Conservation (phyloP, 257 asterid species). For the Plantago elongata region DNA sequence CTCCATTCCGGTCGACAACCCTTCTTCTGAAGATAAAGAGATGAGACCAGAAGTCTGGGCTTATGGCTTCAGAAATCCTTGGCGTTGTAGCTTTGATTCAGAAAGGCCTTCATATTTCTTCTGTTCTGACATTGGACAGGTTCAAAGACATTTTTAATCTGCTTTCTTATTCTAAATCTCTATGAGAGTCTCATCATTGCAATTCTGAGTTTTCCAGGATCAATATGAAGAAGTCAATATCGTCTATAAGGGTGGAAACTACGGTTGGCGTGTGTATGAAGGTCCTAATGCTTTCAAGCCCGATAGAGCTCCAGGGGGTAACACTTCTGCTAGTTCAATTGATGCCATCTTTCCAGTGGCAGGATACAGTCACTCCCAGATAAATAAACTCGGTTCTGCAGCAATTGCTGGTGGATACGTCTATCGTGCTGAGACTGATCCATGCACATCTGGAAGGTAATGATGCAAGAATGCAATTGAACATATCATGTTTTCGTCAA, state of each 20-base stretch:
- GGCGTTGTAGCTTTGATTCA: constrained; percentile 94
- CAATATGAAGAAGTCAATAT: constrained; percentile 80
- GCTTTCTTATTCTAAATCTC: not conserved
- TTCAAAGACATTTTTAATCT: constrained; percentile 4
- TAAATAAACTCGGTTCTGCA: constrained; percentile 75
- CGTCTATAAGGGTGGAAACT: constrained; percentile 86
- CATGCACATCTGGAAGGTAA: constrained; percentile 92
- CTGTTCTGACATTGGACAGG: constrained; percentile 87
- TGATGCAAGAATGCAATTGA: not conserved
- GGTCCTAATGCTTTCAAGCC: constrained; percentile 56
- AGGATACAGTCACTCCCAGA: constrained; percentile 66
- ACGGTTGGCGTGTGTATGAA: constrained; percentile 86
- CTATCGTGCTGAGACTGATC: constrained; percentile 78
- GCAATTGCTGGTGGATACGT: constrained; percentile 81
- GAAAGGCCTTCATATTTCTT: constrained; percentile 83
- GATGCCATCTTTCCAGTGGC: constrained; percentile 69
- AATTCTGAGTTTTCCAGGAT: constrained; percentile 41
- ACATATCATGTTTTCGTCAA: not conserved
- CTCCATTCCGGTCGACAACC: constrained; percentile 70
- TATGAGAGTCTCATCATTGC: constrained; percentile 2
- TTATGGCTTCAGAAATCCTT: constrained; percentile 72
- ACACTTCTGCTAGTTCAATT: constrained; percentile 45
- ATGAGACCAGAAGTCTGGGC: constrained; percentile 81
- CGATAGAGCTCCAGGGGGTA: constrained; percentile 50
- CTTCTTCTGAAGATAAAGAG: constrained; percentile 50